Evolutionary conservation across 441 rosid genomes (phyloP).

Genomic region (Pelargonium fulgidum): DNA sequence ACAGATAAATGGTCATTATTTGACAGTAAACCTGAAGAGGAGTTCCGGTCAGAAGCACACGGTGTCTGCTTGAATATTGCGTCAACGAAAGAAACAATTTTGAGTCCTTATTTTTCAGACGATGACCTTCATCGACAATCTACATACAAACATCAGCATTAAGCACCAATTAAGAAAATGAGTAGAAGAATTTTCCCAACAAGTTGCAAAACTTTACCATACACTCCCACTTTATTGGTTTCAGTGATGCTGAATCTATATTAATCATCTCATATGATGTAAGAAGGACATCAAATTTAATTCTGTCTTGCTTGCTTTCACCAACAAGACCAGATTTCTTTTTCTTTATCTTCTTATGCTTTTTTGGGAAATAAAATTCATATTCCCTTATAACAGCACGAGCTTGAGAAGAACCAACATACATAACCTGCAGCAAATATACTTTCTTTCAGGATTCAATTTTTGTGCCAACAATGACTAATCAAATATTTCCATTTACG

Average conservation of each 20-base stretch:
- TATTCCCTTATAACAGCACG: slow-evolving; percentile 87
- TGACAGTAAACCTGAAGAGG: slow-evolving; percentile 80
- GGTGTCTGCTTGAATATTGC: slow-evolving; percentile 80
- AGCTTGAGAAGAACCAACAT: slow-evolving; percentile 81
- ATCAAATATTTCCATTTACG: slow-evolving; percentile 23
- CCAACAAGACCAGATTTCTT: slow-evolving; percentile 76
- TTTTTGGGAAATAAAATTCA: slow-evolving; percentile 79
- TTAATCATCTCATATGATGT: slow-evolving; percentile 99
- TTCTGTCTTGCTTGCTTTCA: slow-evolving; percentile 88
- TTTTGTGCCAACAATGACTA: slow-evolving; percentile 10
- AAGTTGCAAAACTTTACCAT: slow-evolving; percentile 53
- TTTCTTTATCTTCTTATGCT: slow-evolving; percentile 66
- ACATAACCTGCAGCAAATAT: slow-evolving; percentile 69
- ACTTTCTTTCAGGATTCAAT: slow-evolving; percentile 12
- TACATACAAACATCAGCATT: slow-evolving; percentile 34
- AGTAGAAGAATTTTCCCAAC: slow-evolving; percentile 15
- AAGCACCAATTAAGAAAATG: slow-evolving; percentile 19
- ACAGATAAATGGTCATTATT: slow-evolving; percentile 12
- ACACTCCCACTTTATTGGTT: slow-evolving; percentile 94
- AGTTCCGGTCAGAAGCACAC: slow-evolving; percentile 95
- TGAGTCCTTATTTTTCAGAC: slow-evolving; percentile 94
- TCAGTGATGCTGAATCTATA: slow-evolving; percentile 69
- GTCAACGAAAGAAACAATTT: slow-evolving; percentile 80
- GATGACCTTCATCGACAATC: slow-evolving; percentile 99
- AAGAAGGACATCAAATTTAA: slow-evolving; percentile 91